These are phyloP conservation scores for Ophiostoma himal-ulmi DNA, from an alignment of 2,329 filamentous ascomycete species.

Conservation along the genomic window DNA sequence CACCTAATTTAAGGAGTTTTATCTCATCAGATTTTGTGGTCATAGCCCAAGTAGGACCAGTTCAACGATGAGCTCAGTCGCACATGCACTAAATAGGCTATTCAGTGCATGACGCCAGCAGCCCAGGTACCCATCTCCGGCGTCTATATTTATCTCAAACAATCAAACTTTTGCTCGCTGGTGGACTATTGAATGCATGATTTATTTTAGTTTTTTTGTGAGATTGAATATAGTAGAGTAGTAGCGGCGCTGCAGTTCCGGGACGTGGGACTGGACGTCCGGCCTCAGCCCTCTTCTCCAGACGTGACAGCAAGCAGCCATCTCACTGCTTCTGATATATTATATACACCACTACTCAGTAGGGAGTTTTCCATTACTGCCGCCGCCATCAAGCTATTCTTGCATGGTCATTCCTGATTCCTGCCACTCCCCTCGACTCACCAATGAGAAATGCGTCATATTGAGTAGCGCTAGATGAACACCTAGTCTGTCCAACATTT, in stretches of 20 bases:
- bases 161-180: no score
- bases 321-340: background rate
- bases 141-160: no score
- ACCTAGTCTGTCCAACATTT: background rate
- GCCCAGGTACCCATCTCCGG: no score
- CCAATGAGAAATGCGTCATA: background rate
- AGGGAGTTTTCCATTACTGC: background rate
- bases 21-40: no score
- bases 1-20: no score
- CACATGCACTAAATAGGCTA: no score
- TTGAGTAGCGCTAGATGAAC: background rate
- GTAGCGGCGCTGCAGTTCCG: background rate
- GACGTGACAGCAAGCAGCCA: background rate
- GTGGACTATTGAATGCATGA: no score
- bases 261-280: background rate
- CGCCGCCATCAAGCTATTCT: background rate
- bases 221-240: no score
- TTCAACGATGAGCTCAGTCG: no score
- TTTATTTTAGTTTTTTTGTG: no score
- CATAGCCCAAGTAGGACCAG: no score
- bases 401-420: background rate
- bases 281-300: background rate
- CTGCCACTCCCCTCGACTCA: background rate
- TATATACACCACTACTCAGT: background rate
- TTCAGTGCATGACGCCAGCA: no score